Evolutionary conservation across 495 filamentous ascomycete species (phyloP).

Genomic region (Talaromyces thailandensis): DNA sequence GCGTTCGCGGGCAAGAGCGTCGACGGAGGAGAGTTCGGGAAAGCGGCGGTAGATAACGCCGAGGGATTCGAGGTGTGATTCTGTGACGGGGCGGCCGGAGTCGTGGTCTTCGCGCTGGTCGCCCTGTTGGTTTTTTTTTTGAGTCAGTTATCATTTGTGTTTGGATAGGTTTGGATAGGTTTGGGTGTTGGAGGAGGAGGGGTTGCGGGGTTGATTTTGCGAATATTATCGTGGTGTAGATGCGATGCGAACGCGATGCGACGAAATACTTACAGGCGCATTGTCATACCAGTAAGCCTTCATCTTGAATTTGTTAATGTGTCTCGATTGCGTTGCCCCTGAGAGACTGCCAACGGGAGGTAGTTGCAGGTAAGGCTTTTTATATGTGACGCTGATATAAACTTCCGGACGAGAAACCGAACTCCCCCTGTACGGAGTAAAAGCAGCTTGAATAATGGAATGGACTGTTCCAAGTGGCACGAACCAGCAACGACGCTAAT

Average conservation of each 20-base stretch:
- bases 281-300: conserved; percentile 81
- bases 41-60: conserved; percentile 73
- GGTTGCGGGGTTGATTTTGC: background rate
- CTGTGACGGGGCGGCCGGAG: conserved; percentile 49
- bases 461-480: background rate
- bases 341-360: too few relatives aligned
- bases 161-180: background rate
- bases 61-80: conserved; percentile 54
- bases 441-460: background rate
- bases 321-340: background rate
- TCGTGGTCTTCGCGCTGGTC: conserved; percentile 90
- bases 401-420: background rate
- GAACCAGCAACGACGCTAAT: background rate
- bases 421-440: too few relatives aligned
- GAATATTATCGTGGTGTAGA: conserved; percentile 5
- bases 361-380: too few relatives aligned
- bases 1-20: conserved; percentile 63
- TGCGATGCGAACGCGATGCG: conserved; percentile 10
- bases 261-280: conserved; percentile 49
- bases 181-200: background rate
- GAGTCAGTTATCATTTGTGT: conserved; percentile 9
- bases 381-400: background rate
- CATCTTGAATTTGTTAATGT: conserved; percentile 46
- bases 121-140: conserved; percentile 51
- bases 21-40: conserved; percentile 52